Evolutionary conservation across 441 rosid species (phyloP).

Genomic region (Pelargonium cotyledonis): DNA sequence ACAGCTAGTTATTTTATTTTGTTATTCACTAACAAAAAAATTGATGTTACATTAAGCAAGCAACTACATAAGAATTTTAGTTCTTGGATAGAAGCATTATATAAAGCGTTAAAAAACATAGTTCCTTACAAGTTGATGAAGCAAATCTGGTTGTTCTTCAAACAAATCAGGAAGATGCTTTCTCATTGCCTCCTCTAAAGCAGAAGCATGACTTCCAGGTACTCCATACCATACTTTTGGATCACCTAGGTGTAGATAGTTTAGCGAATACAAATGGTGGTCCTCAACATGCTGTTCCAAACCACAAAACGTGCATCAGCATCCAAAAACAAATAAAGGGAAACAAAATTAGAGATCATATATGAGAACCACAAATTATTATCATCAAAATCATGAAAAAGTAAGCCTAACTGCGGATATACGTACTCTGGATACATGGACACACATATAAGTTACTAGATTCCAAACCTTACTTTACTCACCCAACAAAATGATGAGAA

Average conservation of each 20-base stretch:
- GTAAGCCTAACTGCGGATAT: no score
- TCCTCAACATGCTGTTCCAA: constrained; percentile 11
- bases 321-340: no score
- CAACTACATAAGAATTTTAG: background rate
- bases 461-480: constrained; percentile 17
- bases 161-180: constrained; percentile 8
- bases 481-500: constrained; percentile 99
- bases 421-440: no score
- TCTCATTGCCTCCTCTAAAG: constrained; percentile 5
- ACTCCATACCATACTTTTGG: constrained; percentile 9
- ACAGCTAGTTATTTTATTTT: no score
- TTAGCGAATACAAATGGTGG: constrained; percentile 7
- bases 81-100: no score
- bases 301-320: no score
- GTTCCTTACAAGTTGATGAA: constrained; percentile 7
- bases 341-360: no score
- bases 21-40: no score
- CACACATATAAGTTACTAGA: background rate
- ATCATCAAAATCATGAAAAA: no score
- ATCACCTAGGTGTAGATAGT: constrained; percentile 5
- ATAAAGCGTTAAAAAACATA: no score
- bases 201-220: constrained; percentile 7
- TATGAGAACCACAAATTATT: no score
- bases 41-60: no score
- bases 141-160: constrained; percentile 10